These are phyloP conservation scores for Eucalyptus pauciflora DNA, from an alignment of 345 rosid species.

Conservation along the genomic window DNA sequence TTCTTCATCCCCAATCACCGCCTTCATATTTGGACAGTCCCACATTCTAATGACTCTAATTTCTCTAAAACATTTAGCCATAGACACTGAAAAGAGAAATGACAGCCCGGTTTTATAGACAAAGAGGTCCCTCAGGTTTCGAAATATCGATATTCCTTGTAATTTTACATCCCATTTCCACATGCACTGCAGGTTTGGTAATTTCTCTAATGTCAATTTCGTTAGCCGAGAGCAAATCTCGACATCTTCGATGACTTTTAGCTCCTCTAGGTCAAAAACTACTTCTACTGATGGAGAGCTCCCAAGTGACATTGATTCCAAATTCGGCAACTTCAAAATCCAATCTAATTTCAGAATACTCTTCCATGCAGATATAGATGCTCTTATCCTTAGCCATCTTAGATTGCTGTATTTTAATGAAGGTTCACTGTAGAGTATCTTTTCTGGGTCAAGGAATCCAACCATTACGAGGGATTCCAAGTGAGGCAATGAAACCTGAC, in stretches of 20 bases:
- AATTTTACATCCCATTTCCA: too few relatives aligned
- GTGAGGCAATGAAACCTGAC: background rate
- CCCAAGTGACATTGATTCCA: rapidly evolving
- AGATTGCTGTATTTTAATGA: background rate
- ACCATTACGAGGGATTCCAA: rapidly evolving
- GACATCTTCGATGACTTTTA: rapidly evolving
- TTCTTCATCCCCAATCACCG: too few relatives aligned
- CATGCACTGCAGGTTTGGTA: too few relatives aligned
- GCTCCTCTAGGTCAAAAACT: too few relatives aligned
- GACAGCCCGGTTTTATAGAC: rapidly evolving
- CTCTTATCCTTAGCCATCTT: rapidly evolving
- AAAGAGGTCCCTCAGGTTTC: rapidly evolving
- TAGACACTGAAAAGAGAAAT: too few relatives aligned
- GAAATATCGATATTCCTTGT: too few relatives aligned
- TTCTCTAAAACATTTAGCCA: too few relatives aligned
- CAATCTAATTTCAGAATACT: background rate
- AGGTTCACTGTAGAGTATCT: background rate
- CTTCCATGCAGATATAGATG: rapidly evolving
- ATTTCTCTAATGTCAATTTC: rapidly evolving
- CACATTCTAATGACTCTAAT: rapidly evolving
- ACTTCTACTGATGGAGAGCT: background rate
- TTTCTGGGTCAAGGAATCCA: rapidly evolving
- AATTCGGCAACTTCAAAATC: background rate
- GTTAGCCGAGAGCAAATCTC: too few relatives aligned
- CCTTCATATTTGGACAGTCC: too few relatives aligned